These are phyloP conservation scores for Neckera pumila DNA, from an alignment of 225 moss, liverwort and hornwort species.

Conservation along the genomic window DNA sequence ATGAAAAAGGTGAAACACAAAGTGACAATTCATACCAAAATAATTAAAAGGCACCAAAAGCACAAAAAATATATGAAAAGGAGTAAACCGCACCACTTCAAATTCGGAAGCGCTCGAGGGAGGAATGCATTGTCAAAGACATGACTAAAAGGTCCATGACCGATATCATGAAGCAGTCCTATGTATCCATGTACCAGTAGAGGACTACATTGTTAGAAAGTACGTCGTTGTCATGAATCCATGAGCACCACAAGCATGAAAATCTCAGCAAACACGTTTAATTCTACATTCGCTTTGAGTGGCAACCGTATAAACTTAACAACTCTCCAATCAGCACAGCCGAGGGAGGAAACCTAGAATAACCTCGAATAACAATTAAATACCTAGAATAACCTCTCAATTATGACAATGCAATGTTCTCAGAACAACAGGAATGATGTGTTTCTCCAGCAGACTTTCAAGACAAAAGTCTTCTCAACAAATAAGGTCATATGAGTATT, in stretches of 20 bases:
- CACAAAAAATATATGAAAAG: background rate
- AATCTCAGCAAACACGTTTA: background rate
- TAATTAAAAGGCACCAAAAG: background rate
- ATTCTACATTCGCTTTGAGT: background rate
- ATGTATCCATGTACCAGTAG: background rate
- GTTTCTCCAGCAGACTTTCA: background rate
- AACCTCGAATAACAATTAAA: background rate
- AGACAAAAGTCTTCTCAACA: background rate
- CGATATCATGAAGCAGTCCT: slow-evolving; percentile 89
- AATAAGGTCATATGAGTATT: background rate
- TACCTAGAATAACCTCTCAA: background rate
- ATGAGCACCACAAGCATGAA: background rate
- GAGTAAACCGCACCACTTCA: slow-evolving; percentile 46
- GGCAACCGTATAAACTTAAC: background rate
- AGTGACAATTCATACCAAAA: background rate
- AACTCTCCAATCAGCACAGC: background rate
- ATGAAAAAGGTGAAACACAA: background rate
- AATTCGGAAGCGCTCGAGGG: slow-evolving; percentile 54
- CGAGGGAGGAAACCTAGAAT: background rate
- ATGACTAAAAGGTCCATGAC: slow-evolving; percentile 94
- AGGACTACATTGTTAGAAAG: background rate
- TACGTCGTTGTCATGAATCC: background rate
- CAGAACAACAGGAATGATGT: background rate
- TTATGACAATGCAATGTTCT: background rate
- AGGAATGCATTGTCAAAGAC: slow-evolving; percentile 86